Conservation (phyloP, 179 eudicot species). For the Pouteria campechiana region DNA sequence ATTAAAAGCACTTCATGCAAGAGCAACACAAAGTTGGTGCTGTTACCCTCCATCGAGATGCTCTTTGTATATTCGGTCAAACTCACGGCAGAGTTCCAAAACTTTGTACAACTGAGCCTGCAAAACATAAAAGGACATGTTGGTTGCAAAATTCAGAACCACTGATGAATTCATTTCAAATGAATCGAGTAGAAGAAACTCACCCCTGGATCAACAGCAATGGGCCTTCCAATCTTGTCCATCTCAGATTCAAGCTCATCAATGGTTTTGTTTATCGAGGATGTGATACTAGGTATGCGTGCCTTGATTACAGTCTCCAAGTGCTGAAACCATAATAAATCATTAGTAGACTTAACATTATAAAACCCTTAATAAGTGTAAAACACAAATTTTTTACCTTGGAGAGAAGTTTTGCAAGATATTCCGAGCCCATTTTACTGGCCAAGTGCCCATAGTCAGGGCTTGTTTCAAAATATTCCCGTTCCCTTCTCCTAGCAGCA, state of each 20-base stretch:
- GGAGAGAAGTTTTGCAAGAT: conserved; percentile 57
- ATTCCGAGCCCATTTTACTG: conserved; percentile 50
- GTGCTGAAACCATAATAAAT: conserved; percentile 22
- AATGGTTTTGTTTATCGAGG: conserved; percentile 32
- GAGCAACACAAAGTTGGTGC: too few species aligned
- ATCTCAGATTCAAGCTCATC: conserved; percentile 45
- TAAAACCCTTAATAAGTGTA: background rate
- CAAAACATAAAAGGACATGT: conserved; percentile 1
- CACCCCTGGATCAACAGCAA: conserved; percentile 50
- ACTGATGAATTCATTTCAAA: background rate
- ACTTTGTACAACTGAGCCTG: conserved; percentile 54
- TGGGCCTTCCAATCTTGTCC: conserved; percentile 39
- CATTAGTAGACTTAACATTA: background rate
- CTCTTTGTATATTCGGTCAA: conserved; percentile 53
- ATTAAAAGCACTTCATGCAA: too few species aligned
- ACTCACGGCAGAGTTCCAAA: conserved; percentile 64
- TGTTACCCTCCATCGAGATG: conserved; percentile 70
- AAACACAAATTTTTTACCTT: conserved; percentile 17
- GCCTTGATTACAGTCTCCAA: conserved; percentile 42
- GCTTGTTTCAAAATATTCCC: conserved; percentile 40
- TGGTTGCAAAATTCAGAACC: background rate
- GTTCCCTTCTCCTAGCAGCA: conserved; percentile 47
- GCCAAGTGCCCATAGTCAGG: conserved; percentile 59
- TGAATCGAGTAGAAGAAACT: conserved; percentile 3
- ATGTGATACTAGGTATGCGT: conserved; percentile 34